phyloP scores from a whole-genome alignment of 2,329 filamentous ascomycete genomes.

The Coniochaeta sp. region DNA sequence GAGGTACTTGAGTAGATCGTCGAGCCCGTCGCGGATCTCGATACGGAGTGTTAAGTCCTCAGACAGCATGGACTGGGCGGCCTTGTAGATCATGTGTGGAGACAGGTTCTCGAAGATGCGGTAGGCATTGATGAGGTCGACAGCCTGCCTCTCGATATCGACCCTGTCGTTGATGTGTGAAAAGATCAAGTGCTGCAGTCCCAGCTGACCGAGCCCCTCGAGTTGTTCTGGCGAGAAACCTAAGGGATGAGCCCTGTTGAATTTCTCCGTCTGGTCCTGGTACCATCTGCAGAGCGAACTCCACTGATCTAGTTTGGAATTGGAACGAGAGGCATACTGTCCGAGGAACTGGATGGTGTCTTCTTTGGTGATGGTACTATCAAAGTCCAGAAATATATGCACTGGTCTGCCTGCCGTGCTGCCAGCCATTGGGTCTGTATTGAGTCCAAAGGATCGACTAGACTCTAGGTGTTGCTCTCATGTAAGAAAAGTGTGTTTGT shows the following conservation, averaged over 20 bases:
- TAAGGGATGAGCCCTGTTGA: background rate
- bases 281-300: background rate
- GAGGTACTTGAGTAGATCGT: background rate
- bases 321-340: conserved; percentile 21
- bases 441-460: background rate
- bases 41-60: background rate
- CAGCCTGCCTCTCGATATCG: background rate
- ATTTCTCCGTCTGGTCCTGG: background rate
- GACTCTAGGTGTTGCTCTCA: background rate
- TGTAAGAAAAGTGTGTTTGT: background rate
- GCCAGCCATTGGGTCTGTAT: background rate
- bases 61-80: background rate
- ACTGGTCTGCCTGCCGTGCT: background rate
- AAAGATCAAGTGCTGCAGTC: background rate
- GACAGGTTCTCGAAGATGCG: background rate
- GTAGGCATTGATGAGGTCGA: background rate
- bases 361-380: conserved; percentile 47
- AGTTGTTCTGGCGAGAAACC: background rate
- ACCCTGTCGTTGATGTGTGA: background rate
- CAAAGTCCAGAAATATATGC: conserved; percentile 47
- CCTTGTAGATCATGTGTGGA: background rate
- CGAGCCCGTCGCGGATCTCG: background rate
- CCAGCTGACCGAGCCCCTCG: background rate
- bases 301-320: background rate
- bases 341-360: conserved; percentile 46